These are phyloP conservation scores for Sclerotinia spermophila DNA, from an alignment of 2,329 filamentous ascomycete species.

Conservation along the genomic window DNA sequence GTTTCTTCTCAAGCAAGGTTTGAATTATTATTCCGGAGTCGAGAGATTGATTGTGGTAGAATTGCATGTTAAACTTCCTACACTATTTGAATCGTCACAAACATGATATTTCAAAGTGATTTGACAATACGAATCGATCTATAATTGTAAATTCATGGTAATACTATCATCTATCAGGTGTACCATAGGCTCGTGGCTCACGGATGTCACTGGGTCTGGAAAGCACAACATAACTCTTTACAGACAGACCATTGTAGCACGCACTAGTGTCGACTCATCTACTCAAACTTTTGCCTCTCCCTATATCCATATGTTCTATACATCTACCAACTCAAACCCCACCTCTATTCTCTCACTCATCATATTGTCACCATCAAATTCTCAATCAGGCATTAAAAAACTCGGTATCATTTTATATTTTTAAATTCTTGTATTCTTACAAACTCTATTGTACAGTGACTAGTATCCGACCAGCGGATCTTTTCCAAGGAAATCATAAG, in stretches of 20 bases:
- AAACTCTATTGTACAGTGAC: neutral
- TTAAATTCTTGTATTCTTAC: neutral
- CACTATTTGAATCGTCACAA: accelerated
- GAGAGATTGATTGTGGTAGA: neutral
- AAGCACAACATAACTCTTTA: neutral
- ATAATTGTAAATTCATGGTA: neutral
- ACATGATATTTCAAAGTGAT: neutral
- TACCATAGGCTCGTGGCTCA: neutral
- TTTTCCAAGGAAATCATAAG: neutral
- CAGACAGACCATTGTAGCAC: neutral
- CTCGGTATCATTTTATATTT: neutral
- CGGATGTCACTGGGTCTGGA: neutral
- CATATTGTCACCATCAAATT: neutral
- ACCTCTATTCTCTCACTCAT: neutral
- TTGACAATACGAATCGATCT: neutral
- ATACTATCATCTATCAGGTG: neutral
- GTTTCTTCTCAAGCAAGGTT: no score
- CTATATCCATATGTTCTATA: neutral
- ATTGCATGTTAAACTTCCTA: neutral
- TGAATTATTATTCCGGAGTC: no score
- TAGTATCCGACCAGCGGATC: neutral
- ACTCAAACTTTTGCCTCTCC: neutral
- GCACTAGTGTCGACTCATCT: neutral
- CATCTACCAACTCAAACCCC: neutral
- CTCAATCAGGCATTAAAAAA: neutral